Percentiles rank a stretch among this genome's conserved stretches.
Conservation (phyloP, 2,329 filamentous ascomycete genomes). For the Magnaporthiopsis poae region DNA sequence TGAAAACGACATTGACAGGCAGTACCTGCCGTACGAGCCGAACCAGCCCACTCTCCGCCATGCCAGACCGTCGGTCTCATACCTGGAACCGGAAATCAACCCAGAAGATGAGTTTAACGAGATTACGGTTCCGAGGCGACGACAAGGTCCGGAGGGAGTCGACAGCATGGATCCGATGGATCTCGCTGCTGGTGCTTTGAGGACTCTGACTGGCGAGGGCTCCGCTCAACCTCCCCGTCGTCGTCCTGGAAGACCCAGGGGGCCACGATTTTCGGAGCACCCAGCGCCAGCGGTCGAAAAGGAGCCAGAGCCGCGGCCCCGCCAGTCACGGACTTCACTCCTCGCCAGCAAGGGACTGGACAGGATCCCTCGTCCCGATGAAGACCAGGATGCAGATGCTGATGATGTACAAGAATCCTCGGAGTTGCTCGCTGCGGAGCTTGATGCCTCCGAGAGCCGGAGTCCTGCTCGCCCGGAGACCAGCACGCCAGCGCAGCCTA, state of each 20-base stretch:
- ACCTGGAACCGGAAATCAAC: conserved; percentile 37
- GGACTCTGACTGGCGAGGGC: conserved; percentile 17
- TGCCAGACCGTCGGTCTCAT: conserved; percentile 42
- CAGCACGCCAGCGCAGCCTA: background rate
- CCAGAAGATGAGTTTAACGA: conserved; percentile 34
- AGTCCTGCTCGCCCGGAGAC: background rate
- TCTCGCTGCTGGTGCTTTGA: conserved; percentile 23
- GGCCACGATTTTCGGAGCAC: background rate
- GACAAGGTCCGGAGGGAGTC: conserved; percentile 7
- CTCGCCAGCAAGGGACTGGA: conserved; percentile 6
- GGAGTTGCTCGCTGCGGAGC: background rate
- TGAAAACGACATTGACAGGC: conserved; percentile 5
- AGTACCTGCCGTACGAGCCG: conserved; percentile 25
- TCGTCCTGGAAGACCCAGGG: conserved; percentile 1
- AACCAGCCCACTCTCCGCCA: conserved; percentile 41
- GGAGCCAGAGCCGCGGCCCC: background rate
- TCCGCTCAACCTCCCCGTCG: background rate
- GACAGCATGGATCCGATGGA: conserved; percentile 12
- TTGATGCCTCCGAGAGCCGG: background rate
- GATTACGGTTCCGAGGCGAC: conserved; percentile 17
- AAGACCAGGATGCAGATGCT: background rate
- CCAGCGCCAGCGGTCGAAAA: background rate
- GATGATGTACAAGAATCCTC: background rate
- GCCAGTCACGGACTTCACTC: conserved; percentile 5
- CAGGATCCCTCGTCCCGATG: background rate